Base-by-base conservation (phyloP, 106 monocot species). In the Cymbidium sinense region DNA sequence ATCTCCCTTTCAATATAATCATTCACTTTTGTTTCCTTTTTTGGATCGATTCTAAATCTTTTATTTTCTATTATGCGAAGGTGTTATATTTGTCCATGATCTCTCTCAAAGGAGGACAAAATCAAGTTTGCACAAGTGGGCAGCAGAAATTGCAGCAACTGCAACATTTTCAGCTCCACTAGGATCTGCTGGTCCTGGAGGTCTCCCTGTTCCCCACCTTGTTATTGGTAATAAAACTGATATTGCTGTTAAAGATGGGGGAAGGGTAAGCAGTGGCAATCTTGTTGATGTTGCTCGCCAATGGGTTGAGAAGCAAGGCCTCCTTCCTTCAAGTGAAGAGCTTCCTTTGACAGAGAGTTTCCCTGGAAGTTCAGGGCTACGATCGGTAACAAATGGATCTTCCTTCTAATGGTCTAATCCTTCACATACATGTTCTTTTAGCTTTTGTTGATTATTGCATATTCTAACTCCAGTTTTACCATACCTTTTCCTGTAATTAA, bases 241-340 rank as follows among this genome's bases (percentile, higher is more conserved):
- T 79, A 81, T 96, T 81, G 85, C 86, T 34, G 73, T 74, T 39
- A 89, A 82, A 39, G 93, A 93, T n/a, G 88, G 87, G 25, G 81
- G 51, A 47, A 84, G 88, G 70, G 87, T 86, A 51, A 96, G 96
- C 83, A 96, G 96, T 84, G 96, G 96, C 28, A 96, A 96, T 86
- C 93, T 96, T 75, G 96, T 96, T 62, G 96, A 96, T 88, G 89
- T 80, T 83, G 96, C 96, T 81, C 85, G 96, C 50, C 91, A 91
- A 27, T 96, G 96, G 96, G 96, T 96, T 75, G 96, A 96, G 81
- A 96, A 93, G 77, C 91, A 96, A 50, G 96, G 93, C 74, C 79
- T 96, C 43, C 93, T 96, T 73, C 85, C 93, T 64, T 82, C 96
- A 33, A 89, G 87, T 70, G 93, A 93, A 84, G 93, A 93, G 77